Conservation (phyloP, 2,329 filamentous ascomycete species). For the Colletotrichum tamarilloi region DNA sequence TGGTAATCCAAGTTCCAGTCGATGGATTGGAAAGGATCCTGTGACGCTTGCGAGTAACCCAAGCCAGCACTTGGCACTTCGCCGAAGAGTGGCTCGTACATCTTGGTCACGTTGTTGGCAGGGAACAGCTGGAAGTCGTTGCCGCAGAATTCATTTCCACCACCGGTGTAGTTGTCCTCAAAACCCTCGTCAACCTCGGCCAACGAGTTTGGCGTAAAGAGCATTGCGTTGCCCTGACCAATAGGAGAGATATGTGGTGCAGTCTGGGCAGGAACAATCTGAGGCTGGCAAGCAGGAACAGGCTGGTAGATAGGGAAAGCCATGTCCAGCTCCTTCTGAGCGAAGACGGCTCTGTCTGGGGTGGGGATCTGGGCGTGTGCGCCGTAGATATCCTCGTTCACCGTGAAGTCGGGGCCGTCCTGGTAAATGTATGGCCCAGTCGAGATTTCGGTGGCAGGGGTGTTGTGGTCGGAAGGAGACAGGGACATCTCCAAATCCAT, state of each 20-base stretch:
- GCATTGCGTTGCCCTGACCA: constrained; percentile 75
- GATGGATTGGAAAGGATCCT: constrained; percentile 58
- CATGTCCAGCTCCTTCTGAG: constrained; percentile 32
- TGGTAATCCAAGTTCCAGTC: constrained; percentile 54
- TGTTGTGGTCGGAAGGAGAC: constrained; percentile 62
- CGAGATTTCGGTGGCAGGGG: constrained; percentile 55
- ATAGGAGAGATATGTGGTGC: constrained; percentile 73
- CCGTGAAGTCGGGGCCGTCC: constrained; percentile 70
- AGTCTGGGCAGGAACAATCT: constrained; percentile 41
- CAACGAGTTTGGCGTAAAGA: constrained; percentile 74
- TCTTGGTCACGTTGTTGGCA: constrained; percentile 50
- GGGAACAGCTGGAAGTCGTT: constrained; percentile 75
- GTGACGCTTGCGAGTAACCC: constrained; percentile 65
- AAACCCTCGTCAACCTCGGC: constrained; percentile 74
- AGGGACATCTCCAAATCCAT: constrained; percentile 51
- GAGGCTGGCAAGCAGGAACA: constrained; percentile 53
- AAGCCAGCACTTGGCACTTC: constrained; percentile 62
- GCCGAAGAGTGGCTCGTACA: constrained; percentile 59
- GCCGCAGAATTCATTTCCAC: constrained; percentile 47
- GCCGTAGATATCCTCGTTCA: constrained; percentile 72
- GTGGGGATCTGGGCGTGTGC: constrained; percentile 67
- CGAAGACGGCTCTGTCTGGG: constrained; percentile 46
- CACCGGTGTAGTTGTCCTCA: constrained; percentile 60
- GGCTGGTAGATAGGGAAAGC: constrained; percentile 32
- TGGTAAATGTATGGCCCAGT: constrained; percentile 64